Evolutionary conservation across 768 basidiomycete species (phyloP).

Genomic region (Rhizopogon roseolus): DNA sequence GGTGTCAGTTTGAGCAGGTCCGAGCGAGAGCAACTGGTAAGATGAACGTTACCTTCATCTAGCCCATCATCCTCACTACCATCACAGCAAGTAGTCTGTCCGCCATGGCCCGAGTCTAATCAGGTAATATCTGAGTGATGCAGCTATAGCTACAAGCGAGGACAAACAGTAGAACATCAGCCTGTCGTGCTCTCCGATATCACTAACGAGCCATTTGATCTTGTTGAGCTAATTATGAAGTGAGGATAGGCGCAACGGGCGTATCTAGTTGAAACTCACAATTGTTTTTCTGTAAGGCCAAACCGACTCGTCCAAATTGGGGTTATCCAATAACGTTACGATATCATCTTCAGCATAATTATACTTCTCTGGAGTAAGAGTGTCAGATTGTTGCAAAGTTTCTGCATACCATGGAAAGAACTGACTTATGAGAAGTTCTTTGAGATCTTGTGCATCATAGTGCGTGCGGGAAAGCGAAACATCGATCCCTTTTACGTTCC

Average conservation of each 20-base stretch:
- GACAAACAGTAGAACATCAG: constrained; percentile 54
- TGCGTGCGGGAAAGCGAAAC: constrained; percentile 14
- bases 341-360: constrained; percentile 37
- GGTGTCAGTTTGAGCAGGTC: background rate
- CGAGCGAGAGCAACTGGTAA: too few relatives aligned
- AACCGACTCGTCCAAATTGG: constrained; percentile 17
- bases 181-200: constrained; percentile 37
- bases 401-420: background rate
- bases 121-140: background rate
- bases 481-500: constrained; percentile 4
- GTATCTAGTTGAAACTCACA: constrained; percentile 22
- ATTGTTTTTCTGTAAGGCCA: constrained; percentile 43
- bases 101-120: constrained; percentile 18
- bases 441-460: constrained; percentile 12
- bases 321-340: constrained; percentile 37
- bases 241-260: background rate
- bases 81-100: constrained; percentile 16
- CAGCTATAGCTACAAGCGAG: too few relatives aligned
- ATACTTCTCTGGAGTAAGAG: constrained; percentile 25
- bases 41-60: constrained; percentile 39
- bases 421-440: constrained; percentile 14
- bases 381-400: background rate
- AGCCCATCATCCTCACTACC: constrained; percentile 42
- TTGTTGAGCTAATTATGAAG: constrained; percentile 29
- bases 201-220: constrained; percentile 37